These are phyloP conservation scores for Coprinopsis marcescibilis DNA, from an alignment of 768 basidiomycete species.

Conservation along the genomic window DNA sequence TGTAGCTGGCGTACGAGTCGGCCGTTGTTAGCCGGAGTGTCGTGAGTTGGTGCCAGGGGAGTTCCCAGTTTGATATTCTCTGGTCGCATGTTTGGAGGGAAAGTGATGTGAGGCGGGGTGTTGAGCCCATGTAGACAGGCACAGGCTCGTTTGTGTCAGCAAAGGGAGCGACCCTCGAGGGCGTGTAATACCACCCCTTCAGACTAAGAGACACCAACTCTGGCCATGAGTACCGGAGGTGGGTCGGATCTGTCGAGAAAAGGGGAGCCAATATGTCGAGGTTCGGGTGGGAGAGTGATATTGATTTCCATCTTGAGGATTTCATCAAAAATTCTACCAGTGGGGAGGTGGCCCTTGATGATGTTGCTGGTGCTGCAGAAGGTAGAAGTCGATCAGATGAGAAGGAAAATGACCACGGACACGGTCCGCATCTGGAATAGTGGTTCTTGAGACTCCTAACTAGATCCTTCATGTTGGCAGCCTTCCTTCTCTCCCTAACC, in stretches of 20 bases:
- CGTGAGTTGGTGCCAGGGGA: conserved; percentile 1
- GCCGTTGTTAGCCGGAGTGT: not conserved
- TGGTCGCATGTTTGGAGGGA: not conserved
- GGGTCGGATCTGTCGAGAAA: not conserved
- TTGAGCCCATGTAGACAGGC: conserved; percentile 4
- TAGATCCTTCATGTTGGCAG: not conserved
- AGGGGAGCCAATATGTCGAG: conserved; percentile 1
- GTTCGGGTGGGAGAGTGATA: not conserved
- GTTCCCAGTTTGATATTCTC: not conserved
- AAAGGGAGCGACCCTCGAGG: not conserved
- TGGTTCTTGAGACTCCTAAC: conserved; percentile 1
- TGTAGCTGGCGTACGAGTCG: not conserved
- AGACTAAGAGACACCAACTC: not conserved
- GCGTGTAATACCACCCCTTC: conserved; percentile 5
- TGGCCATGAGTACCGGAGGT: not conserved
- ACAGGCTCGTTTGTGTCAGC: not conserved
- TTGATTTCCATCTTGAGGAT: not conserved
- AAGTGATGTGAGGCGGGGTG: conserved; percentile 2
- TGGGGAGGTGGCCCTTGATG: not conserved
- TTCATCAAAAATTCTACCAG: not conserved
- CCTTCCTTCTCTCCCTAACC: not conserved
- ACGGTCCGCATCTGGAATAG: not conserved
- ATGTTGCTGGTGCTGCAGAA: not conserved
- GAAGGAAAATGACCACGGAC: conserved; percentile 3
- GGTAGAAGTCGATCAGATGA: not conserved